Conservation (phyloP, 441 rosid species). For the Metrosideros polymorpha region DNA sequence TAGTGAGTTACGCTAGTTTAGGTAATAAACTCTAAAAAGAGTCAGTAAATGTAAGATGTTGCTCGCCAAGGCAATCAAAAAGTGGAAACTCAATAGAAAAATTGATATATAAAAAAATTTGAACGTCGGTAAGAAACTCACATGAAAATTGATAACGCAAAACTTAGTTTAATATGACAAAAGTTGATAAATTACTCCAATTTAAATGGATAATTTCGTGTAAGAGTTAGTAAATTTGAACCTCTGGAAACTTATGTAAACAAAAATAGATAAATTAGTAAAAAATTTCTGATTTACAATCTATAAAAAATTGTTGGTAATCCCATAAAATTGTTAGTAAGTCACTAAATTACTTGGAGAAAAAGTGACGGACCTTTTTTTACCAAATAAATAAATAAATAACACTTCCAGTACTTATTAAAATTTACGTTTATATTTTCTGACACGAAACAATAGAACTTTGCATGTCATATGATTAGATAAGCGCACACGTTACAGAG, state of each 20-base stretch:
- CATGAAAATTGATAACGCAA: not conserved
- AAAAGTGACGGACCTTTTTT: not conserved
- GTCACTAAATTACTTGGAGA: not conserved
- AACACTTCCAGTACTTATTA: not conserved
- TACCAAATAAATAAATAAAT: no score
- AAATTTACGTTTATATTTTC: not conserved
- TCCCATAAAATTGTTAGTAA: not conserved
- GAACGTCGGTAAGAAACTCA: not conserved
- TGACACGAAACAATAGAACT: not conserved
- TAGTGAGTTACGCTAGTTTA: not conserved
- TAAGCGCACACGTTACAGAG: not conserved
- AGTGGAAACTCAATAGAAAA: not conserved
- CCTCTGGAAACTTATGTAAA: not conserved
- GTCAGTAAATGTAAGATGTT: not conserved
- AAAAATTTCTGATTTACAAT: not conserved
- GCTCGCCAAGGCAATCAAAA: not conserved
- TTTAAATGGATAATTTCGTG: not conserved
- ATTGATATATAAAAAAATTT: not conserved
- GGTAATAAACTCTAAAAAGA: not conserved
- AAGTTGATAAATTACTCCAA: not conserved
- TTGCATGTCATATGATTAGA: not conserved
- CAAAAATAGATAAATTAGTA: not conserved
- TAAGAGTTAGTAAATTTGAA: not conserved
- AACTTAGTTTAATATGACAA: not conserved
- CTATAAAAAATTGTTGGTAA: not conserved